phyloP scores from a whole-genome alignment of 2,329 filamentous ascomycete genomes.

The Cercospora sesami region DNA sequence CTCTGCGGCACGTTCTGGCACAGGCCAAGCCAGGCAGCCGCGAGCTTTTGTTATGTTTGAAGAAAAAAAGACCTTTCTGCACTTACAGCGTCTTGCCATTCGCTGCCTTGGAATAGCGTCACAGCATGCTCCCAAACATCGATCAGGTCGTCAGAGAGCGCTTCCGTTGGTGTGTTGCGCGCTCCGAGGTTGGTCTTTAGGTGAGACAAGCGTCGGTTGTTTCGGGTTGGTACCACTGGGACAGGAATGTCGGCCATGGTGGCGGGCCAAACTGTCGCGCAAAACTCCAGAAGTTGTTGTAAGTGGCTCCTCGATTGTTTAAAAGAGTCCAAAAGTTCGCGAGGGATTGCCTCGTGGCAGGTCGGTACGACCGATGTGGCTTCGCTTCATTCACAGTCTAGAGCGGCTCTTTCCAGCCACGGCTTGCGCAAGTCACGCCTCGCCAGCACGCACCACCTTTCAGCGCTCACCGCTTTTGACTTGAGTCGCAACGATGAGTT shows the following conservation, averaged over 20 bases:
- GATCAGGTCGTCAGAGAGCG: conserved; percentile 24
- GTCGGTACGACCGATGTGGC: conserved; percentile 6
- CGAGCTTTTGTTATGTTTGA: too few relatives aligned
- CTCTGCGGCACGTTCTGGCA: too few relatives aligned
- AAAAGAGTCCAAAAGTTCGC: background rate
- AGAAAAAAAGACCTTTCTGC: too few relatives aligned
- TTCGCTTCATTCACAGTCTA: conserved; percentile 17
- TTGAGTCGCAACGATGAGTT: conserved; percentile 25
- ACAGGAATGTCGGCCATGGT: conserved; percentile 1
- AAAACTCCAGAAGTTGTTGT: background rate
- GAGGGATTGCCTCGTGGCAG: conserved; percentile 3
- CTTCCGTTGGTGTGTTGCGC: background rate
- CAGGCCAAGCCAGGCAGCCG: too few relatives aligned
- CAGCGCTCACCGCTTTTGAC: conserved; percentile 5
- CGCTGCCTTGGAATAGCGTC: conserved; percentile 36
- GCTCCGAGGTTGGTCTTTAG: background rate
- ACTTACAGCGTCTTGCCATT: conserved; percentile 36
- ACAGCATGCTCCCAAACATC: conserved; percentile 41
- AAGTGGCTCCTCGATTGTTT: conserved; percentile 5
- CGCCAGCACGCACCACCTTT: conserved; percentile 5
- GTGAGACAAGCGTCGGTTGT: conserved; percentile 12
- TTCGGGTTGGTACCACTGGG: conserved; percentile 5
- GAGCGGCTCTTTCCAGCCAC: conserved; percentile 19
- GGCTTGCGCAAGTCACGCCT: conserved; percentile 7
- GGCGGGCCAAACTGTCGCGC: conserved; percentile 3